Conservation (phyloP, 768 basidiomycete genomes). For the Suillus clintonianus region DNA sequence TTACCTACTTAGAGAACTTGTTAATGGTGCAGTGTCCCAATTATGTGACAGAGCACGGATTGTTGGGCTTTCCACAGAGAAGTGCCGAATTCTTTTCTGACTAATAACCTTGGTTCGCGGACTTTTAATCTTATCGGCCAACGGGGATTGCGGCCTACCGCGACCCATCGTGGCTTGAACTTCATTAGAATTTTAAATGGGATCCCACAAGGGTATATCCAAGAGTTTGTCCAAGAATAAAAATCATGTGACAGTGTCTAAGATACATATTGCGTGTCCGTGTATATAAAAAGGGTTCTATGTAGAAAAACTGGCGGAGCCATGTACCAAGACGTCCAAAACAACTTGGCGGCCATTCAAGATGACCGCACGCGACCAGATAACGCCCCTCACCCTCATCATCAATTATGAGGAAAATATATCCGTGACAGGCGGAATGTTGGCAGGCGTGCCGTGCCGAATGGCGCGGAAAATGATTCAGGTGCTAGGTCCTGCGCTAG, state of each 20-base stretch:
- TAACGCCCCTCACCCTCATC: background rate
- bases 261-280: constrained; percentile 8
- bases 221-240: background rate
- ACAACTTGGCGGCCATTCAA: background rate
- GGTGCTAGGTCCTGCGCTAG: constrained; percentile 21
- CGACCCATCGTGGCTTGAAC: too few species aligned
- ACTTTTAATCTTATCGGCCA: too few species aligned
- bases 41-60: too few species aligned
- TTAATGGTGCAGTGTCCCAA: too few species aligned
- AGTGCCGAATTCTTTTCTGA: too few species aligned
- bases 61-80: too few species aligned
- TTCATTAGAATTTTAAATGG: too few species aligned
- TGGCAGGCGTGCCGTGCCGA: background rate
- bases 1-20: too few species aligned
- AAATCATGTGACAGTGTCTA: background rate
- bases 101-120: too few species aligned
- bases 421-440: background rate
- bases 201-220: too few species aligned
- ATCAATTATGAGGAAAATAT: background rate
- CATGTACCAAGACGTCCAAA: background rate
- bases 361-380: background rate
- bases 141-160: too few species aligned
- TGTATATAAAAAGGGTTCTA: constrained; percentile 10
- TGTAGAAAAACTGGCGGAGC: constrained; percentile 13
- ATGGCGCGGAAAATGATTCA: constrained; percentile 8